Base-by-base conservation (phyloP, 202 grass and related monocot genomes). In the Bolboschoenoplectus hybrid region DNA sequence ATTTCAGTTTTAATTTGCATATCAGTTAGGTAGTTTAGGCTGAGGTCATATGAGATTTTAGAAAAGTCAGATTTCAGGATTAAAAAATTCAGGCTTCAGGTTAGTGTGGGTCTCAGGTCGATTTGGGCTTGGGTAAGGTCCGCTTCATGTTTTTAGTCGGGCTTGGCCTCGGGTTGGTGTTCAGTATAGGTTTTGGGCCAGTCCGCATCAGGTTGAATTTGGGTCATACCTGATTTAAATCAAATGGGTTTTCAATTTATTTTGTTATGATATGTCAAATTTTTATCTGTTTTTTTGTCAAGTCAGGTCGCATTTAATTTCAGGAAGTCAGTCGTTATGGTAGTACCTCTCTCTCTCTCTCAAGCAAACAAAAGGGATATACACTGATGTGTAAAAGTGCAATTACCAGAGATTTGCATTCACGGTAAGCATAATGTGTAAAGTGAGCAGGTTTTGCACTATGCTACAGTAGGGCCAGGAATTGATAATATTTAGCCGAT, bases 1-100 rank as follows among this genome's bases (percentile, higher is more conserved):
- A 34, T 74, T 74, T 76, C 72, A 57, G 1, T n/a, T 79, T 79
- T 41, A n/a, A 41, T 79, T 58, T 79, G 74, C 51, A 78, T 39
- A 57, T 38, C 74, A 57, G 34, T 53, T 78, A 43, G 14, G 63
- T 53, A 78, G 5, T 39, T 38, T 57, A 7, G 51, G 51, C 51
- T 56, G 13, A 78, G 32, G 5, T 56, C 12, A 78, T 56, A 78
- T 56, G 51, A 76, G 20, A 55, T 14, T 55, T 74, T 3, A 77
- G 32, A 47, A 36, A 20, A 72, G 68, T 72, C 73, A 77, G 26
- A 4, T 13, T 78, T 34, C 46, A 74, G 71, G 71, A 20, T 74
- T 5, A 50, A 74, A 49, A 32, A 74, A 50, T 7, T 11, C 46
- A 11, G 10, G 5, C 47, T 76, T 76, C 49, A 53, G 47, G 72